Evolutionary conservation across 768 basidiomycete species (phyloP), one percentile per base, ranked within the genome.

Genomic region (Fomitopsis pulvina): DNA sequence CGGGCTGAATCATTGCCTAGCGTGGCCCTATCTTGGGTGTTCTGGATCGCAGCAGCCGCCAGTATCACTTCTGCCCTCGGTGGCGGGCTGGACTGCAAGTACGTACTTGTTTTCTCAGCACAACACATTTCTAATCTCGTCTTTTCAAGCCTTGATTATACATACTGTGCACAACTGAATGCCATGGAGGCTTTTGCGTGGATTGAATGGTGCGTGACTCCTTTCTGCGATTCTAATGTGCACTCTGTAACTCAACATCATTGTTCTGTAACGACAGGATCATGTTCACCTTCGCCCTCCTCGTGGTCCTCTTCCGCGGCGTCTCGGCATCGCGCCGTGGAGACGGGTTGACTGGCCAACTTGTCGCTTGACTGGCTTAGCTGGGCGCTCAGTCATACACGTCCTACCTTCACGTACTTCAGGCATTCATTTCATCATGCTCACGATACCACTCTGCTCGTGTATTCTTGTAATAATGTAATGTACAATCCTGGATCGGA

Each of bases 81-180:
- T 11, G 88, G 88, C 12, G 79, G 83, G 9, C 61, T 86, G 49
- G 80, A 87, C 60, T 91, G 87, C 80, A 60, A 55, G 81, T 80
- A 60, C 47, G 78, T 69, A 11, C 20, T 30, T 44, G 20, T 26
- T 22, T 8, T 18, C 16, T 41, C 27, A n/a, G 28, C 38, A 29
- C 16, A 14, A 27, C 9, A 24, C 14, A 7, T 22, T n/a, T 29
- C 5, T 32, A 28, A 16, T 18, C 30, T 34, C 47, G 10, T 34
- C 40, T 45, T 45, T 28, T 42, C 21, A 43, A 75, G 69, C 14
- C 68, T 79, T 56, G 64, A 63, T 11, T 55, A 79, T 54, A 66
- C 71, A 11, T 88, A 88, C 53, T 92, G 88, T 60, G 78, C 77
- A 25, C 88, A 91, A 58, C 68, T 90, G 28, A 89, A 88, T 47